A percentile compares a stretch with the other conserved stretches of the same genome.
Conservation (phyloP, 345 rosid species). For the Mercurialis annua region DNA sequence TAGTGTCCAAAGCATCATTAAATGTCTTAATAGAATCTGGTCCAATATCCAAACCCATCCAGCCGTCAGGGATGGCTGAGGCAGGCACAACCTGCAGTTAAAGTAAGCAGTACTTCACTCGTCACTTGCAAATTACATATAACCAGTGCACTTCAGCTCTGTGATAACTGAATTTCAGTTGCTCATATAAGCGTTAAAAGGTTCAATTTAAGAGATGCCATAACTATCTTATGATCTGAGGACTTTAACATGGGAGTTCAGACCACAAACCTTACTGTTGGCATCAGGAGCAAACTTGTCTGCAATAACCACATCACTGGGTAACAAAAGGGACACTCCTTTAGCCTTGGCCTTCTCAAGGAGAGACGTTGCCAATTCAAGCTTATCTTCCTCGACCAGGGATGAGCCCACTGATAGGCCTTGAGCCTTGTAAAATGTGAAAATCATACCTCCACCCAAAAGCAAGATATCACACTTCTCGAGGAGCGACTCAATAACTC, state of each 20-base stretch:
- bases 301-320: constrained; percentile 83
- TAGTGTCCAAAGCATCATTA: constrained; percentile 66
- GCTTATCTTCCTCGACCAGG: constrained; percentile 93
- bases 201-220: neutral
- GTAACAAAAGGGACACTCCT: constrained; percentile 81
- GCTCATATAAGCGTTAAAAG: neutral
- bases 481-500: constrained; percentile 88
- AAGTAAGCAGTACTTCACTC: constrained; percentile 3
- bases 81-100: constrained; percentile 65
- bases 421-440: constrained; percentile 97
- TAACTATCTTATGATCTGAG: neutral
- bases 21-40: constrained; percentile 58
- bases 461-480: constrained; percentile 74
- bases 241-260: constrained; percentile 8
- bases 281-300: constrained; percentile 95
- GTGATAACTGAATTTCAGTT: neutral
- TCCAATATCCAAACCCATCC: constrained; percentile 84
- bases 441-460: constrained; percentile 98
- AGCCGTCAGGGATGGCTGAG: constrained; percentile 79
- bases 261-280: constrained; percentile 61
- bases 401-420: constrained; percentile 79
- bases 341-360: constrained; percentile 86
- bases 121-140: neutral
- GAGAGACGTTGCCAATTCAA: constrained; percentile 73
- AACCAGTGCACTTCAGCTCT: neutral